Base-by-base conservation (phyloP, 2,329 filamentous ascomycete species). In the Pseudocercospora macadamiae region DNA sequence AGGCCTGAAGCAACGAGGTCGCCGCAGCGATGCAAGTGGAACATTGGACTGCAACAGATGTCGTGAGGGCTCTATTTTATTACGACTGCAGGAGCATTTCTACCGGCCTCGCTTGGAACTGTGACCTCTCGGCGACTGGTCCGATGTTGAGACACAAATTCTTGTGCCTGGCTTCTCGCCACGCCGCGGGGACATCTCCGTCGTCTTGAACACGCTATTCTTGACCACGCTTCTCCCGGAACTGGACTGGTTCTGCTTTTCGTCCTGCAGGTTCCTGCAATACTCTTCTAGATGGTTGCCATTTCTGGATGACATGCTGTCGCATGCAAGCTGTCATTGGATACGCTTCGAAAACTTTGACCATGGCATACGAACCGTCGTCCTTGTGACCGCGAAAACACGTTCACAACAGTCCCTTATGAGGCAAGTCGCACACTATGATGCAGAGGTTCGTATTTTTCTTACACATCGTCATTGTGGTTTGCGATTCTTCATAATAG, bases 311-410 rank as follows among this genome's bases (percentile, higher is more conserved):
- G 32, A 39, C 19, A 42, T 16, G 34, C 30, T 39, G 51, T 39
- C 32, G 21, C 51, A 37, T 53, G 12, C 18, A 37, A 30, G 51
- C 32, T 26, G 21, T 42, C 18, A 42, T 45, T 30, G 54, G 39
- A 48, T 32, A n/a, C 39, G 37, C 51, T 25, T 21, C 34, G 52
- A 39, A 47, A 51, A 55, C 52, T 36, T 51, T 54, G 36, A 54
- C 23, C 42, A 32, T 23, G 28, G 18, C 32, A 34, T 39, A 52
- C 37, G 30, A 34, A 45, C 34, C 25, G 56, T 51, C 39, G 36
- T 32, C 51, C 28, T 28, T 37, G 48, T 34, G 36, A 44, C 45
- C 26, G 51, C 56, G 56, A 51, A 51, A 59, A 51, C 54, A 47
- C 36, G 16, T 55, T 51, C 36, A 42, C 23, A 32, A 54, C 51